A percentile compares a stretch with the other conserved stretches of the same genome.
Conservation (phyloP, 148 eudicot species). For the Arctostaphylos glauca region DNA sequence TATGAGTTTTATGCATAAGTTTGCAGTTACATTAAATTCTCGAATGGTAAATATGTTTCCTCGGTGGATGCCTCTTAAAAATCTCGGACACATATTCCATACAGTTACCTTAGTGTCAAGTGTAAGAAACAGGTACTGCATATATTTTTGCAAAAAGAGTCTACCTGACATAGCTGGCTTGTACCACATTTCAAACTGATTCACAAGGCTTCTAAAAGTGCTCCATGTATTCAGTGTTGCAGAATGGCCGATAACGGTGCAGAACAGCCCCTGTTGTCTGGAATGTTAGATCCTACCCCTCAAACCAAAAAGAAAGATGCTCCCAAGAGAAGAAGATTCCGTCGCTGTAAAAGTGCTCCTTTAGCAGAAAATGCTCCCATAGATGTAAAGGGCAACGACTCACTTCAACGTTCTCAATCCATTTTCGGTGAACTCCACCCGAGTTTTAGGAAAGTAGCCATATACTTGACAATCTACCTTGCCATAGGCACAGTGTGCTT, state of each 20-base stretch:
- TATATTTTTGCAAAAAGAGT: background rate
- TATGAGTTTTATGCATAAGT: background rate
- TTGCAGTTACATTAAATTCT: background rate
- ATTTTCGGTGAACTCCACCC: constrained; percentile 45
- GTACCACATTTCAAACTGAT: constrained; percentile 17
- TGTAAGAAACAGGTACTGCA: background rate
- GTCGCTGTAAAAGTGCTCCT: constrained; percentile 66
- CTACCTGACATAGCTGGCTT: background rate
- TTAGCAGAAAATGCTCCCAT: constrained; percentile 31
- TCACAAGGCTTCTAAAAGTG: constrained; percentile 12
- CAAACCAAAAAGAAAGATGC: constrained; percentile 16
- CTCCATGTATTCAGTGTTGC: background rate
- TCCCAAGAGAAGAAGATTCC: constrained; percentile 45
- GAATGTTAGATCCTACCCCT: constrained; percentile 21
- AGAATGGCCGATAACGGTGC: constrained; percentile 17
- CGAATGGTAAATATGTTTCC: background rate
- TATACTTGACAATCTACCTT: constrained; percentile 45
- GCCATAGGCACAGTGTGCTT: constrained; percentile 55
- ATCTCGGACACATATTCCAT: background rate
- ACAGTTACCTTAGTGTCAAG: background rate
- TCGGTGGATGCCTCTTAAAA: background rate
- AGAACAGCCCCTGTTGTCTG: constrained; percentile 29
- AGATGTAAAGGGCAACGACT: constrained; percentile 23
- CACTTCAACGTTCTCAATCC: constrained; percentile 31
- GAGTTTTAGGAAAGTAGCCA: constrained; percentile 43